phyloP scores from a whole-genome alignment of 2,329 filamentous ascomycete species.

The Macrophomina tecta region DNA sequence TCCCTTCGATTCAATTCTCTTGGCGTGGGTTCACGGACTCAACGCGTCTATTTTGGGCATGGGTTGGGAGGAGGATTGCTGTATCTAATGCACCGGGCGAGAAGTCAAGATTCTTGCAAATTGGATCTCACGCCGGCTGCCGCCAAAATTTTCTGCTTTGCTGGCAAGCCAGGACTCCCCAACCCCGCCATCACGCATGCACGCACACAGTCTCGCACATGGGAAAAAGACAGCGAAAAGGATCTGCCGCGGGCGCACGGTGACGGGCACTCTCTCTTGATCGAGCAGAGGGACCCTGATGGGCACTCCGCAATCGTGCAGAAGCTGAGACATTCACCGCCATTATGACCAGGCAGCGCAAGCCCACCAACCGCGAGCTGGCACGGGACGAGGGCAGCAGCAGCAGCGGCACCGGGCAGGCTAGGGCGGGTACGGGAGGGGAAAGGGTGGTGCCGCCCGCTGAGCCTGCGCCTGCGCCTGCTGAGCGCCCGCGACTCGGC shows the following conservation, averaged over 20 bases:
- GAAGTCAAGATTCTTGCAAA: constrained; percentile 20
- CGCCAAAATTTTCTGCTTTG: constrained; percentile 17
- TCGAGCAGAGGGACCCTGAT: constrained; percentile 18
- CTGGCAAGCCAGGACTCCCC: constrained; percentile 14
- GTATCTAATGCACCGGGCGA: constrained; percentile 19
- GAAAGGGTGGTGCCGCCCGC: constrained; percentile 1
- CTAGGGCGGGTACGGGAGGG: constrained; percentile 14
- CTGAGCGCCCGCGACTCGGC: neutral
- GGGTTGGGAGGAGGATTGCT: constrained; percentile 11
- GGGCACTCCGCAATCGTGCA: constrained; percentile 23
- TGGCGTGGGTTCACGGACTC: neutral
- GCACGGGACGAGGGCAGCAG: constrained; percentile 1
- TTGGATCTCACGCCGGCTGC: constrained; percentile 26
- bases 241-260: constrained; percentile 23
- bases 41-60: constrained; percentile 17
- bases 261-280: constrained; percentile 17
- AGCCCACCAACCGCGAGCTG: constrained; percentile 10
- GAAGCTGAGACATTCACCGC: constrained; percentile 25
- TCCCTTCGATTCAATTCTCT: constrained; percentile 21
- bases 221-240: constrained; percentile 19
- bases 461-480: no score
- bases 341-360: constrained; percentile 15
- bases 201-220: constrained; percentile 15
- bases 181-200: constrained; percentile 17
- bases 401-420: constrained; percentile 1